phyloP scores from a whole-genome alignment of 2,329 filamentous ascomycete species.

The Fusarium sp. region DNA sequence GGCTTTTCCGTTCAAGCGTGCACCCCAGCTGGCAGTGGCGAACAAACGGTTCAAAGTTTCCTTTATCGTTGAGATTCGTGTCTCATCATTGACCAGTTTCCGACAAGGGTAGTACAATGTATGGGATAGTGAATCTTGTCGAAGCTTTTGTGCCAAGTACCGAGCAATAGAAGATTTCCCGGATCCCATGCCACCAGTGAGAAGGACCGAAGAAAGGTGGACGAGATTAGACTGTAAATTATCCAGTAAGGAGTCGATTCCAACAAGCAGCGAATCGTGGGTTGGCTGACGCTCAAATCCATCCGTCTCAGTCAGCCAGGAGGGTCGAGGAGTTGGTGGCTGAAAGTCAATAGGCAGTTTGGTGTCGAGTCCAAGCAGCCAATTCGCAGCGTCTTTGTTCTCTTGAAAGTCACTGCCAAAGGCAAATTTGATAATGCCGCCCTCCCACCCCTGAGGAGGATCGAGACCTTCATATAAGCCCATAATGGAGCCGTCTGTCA shows the following conservation, averaged over 20 bases:
- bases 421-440: constrained; percentile 85
- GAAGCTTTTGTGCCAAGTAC: constrained; percentile 78
- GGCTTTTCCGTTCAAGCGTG: constrained; percentile 83
- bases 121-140: constrained; percentile 80
- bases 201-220: constrained; percentile 87
- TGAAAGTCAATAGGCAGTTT: constrained; percentile 82
- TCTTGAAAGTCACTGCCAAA: constrained; percentile 54
- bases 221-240: constrained; percentile 81
- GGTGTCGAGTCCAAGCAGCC: constrained; percentile 83
- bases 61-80: constrained; percentile 87
- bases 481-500: constrained; percentile 90
- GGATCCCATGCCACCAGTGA: constrained; percentile 89
- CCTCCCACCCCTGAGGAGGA: constrained; percentile 76
- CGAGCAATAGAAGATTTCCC: constrained; percentile 89
- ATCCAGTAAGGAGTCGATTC: constrained; percentile 81
- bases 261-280: constrained; percentile 75
- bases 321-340: constrained; percentile 74
- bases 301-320: constrained; percentile 61
- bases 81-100: constrained; percentile 91
- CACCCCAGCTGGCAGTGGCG: constrained; percentile 90
- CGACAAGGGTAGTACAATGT: constrained; percentile 88
- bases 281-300: constrained; percentile 67
- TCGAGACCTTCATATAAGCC: constrained; percentile 66
- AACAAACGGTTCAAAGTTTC: constrained; percentile 88
- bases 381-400: constrained; percentile 65